Conservation (phyloP, 129 eudicot genomes). For the Lactuca saligna region DNA sequence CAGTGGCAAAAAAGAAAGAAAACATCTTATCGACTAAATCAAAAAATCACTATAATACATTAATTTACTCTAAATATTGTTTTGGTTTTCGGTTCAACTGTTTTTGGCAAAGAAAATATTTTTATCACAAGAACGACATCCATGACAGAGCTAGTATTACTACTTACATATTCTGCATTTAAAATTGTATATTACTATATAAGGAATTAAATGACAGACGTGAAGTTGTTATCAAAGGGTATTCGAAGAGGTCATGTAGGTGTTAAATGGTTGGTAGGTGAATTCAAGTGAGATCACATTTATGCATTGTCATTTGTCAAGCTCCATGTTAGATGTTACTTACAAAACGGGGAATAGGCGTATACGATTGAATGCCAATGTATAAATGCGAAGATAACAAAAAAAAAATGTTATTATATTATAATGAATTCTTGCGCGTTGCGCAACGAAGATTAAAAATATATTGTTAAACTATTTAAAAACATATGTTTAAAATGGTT, state of each 20-base stretch:
- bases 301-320: slow-evolving; percentile 29
- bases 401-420: too few relatives aligned
- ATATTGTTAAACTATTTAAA: too few relatives aligned
- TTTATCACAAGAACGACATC: slow-evolving; percentile 17
- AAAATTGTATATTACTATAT: slow-evolving; percentile 7
- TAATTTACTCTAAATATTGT: too few relatives aligned
- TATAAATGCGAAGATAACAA: slow-evolving; percentile 10
- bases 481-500: too few relatives aligned
- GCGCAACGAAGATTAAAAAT: too few relatives aligned
- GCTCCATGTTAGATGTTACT: slow-evolving; percentile 17
- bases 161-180: slow-evolving; percentile 7
- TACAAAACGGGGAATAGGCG: slow-evolving; percentile 21
- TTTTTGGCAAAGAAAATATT: background rate
- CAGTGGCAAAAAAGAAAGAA: too few relatives aligned
- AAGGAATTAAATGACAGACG: slow-evolving; percentile 2
- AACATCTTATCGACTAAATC: too few relatives aligned
- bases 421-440: too few relatives aligned
- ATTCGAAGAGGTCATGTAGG: background rate
- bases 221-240: slow-evolving; percentile 9
- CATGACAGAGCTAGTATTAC: background rate
- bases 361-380: slow-evolving; percentile 18
- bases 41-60: too few relatives aligned
- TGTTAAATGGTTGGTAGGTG: slow-evolving; percentile 27
- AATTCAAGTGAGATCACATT: slow-evolving; percentile 27
- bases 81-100: background rate